Conservation (phyloP, 345 rosid genomes). For the Acer yangbiense region DNA sequence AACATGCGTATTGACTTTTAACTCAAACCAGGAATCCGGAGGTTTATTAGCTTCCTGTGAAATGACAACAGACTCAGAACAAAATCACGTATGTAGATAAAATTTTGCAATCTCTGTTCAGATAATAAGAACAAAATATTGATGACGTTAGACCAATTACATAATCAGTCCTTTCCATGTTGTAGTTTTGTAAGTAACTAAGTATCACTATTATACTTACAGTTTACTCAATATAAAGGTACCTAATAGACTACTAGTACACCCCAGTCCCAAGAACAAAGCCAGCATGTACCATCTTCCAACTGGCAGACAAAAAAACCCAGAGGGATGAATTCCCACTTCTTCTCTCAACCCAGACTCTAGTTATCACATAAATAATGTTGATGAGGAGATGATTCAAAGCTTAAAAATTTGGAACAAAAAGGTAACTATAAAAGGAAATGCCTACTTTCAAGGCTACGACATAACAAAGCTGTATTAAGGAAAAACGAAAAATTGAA, state of each 20-base stretch:
- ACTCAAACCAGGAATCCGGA: constrained; percentile 96
- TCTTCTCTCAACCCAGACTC: background rate
- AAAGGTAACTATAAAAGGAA: constrained; percentile 14
- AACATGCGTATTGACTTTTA: constrained; percentile 95
- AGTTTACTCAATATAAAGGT: background rate
- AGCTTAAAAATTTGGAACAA: constrained; percentile 9
- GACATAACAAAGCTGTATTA: constrained; percentile 3
- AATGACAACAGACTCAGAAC: background rate
- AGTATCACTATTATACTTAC: background rate
- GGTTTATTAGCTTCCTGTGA: constrained; percentile 89
- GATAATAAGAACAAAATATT: background rate
- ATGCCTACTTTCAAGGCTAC: background rate
- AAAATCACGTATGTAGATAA: constrained; percentile 4
- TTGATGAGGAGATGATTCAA: background rate
- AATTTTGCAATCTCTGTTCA: constrained; percentile 8
- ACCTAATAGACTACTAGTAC: background rate
- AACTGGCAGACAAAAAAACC: background rate
- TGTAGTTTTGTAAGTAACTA: too few relatives aligned
- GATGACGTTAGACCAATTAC: background rate
- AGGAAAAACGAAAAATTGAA: constrained; percentile 12
- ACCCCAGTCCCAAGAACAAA: background rate
- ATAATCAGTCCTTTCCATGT: constrained; percentile 1
- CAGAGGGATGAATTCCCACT: background rate
- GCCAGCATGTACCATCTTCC: background rate
- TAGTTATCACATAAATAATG: background rate